Conservation (phyloP, 1,284 basidiomycete species). For the Ustilago esculenta region DNA sequence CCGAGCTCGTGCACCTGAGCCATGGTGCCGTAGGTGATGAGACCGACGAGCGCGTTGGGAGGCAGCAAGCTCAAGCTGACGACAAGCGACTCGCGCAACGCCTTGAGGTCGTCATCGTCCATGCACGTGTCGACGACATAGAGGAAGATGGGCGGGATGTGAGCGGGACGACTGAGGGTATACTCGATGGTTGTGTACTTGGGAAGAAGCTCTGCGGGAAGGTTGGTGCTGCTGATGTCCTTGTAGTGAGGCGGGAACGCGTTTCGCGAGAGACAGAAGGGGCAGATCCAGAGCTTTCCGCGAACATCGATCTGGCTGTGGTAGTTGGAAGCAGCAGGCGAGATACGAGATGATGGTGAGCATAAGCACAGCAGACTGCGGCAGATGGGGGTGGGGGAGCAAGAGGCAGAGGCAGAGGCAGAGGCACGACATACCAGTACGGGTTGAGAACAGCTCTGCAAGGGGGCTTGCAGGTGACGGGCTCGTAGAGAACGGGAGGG, state of each 20-base stretch:
- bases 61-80: constrained; percentile 92
- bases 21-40: constrained; percentile 98
- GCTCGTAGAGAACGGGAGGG: constrained; percentile 95
- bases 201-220: constrained; percentile 92
- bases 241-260: constrained; percentile 99
- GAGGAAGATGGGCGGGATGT: constrained; percentile 93
- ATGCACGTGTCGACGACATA: constrained; percentile 98
- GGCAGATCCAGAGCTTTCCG: constrained; percentile 99
- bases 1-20: constrained; percentile 98
- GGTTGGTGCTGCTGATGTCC: constrained; percentile 95
- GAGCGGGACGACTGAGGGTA: constrained; percentile 88
- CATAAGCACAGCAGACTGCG: background rate
- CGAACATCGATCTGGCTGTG: constrained; percentile 95
- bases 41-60: constrained; percentile 89
- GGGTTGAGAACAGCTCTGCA: constrained; percentile 98
- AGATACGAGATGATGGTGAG: background rate
- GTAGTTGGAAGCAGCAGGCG: background rate
- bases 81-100: constrained; percentile 88
- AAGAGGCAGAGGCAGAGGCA: background rate
- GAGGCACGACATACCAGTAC: constrained; percentile 75
- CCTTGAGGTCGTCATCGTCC: constrained; percentile 94
- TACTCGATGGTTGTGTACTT: constrained; percentile 99
- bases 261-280: constrained; percentile 95
- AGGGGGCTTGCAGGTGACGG: constrained; percentile 96
- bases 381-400: background rate